Percentiles rank a stretch among this genome's conserved stretches.
These are phyloP conservation scores for Arthrobotrys iridis DNA, from an alignment of 2,329 filamentous ascomycete species.

Conservation along the genomic window DNA sequence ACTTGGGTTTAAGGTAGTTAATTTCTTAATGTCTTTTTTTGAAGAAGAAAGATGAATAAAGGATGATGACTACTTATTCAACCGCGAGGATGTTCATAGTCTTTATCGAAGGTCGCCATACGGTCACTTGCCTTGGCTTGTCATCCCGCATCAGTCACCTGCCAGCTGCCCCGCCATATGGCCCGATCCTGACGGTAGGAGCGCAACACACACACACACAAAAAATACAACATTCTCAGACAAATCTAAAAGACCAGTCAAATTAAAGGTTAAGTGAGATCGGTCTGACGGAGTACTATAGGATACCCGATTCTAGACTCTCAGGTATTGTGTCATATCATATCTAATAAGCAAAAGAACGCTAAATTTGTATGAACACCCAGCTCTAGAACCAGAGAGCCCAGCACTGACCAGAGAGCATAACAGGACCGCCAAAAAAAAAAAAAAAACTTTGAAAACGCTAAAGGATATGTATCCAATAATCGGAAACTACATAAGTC, in stretches of 20 bases:
- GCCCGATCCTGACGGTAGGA: neutral
- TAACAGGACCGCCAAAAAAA: neutral
- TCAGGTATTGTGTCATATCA: neutral
- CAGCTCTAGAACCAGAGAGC: too few species aligned
- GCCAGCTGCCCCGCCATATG: slow-evolving; percentile 15
- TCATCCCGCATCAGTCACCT: slow-evolving; percentile 30
- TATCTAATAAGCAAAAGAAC: too few species aligned
- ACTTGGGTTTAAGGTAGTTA: neutral
- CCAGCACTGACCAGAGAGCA: neutral
- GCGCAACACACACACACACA: slow-evolving; percentile 31
- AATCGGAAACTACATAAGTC: slow-evolving; percentile 54
- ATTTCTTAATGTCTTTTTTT: neutral
- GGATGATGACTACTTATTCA: neutral
- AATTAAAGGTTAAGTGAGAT: too few species aligned
- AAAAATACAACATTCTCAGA: slow-evolving; percentile 33
- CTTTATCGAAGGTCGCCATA: slow-evolving; percentile 4
- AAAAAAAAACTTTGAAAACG: neutral
- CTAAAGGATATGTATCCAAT: slow-evolving; percentile 57
- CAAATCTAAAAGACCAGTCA: neutral
- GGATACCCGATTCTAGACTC: too few species aligned
- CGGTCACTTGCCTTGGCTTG: slow-evolving; percentile 34
- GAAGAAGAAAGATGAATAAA: neutral
- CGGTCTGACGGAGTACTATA: too few species aligned
- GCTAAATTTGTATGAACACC: too few species aligned
- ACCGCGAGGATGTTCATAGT: neutral